Evolutionary conservation across 2,329 filamentous ascomycete species (phyloP), one percentile per base, ranked within the genome.

Genomic region (Basipetospora chlamydospora): DNA sequence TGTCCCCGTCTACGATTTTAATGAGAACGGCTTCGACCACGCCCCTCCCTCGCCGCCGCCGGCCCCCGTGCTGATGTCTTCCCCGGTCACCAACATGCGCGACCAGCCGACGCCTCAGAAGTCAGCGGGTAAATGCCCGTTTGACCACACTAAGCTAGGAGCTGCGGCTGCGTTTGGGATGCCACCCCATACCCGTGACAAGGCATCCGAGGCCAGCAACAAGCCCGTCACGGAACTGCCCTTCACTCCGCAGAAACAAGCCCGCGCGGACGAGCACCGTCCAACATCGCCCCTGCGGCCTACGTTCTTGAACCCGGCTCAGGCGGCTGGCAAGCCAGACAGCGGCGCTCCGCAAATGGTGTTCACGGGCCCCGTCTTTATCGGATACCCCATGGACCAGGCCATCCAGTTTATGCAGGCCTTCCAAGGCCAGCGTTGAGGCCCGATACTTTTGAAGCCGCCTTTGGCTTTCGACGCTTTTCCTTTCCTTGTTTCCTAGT

Each of bases 341-440:
- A 34, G 18, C 22, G 21, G 6, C 12, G 17, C 33, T 8, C 72
- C 82, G 8, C 78, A 80, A 47, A 80, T 95, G 71, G 66, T 92
- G 0, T 94, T 95, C 51, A 93, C 83, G 7, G 88, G 88, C 0
- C 88, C 88, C 0, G 86, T 95, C 0, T 95, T 95, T 50, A 84
- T 96, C 47, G 88, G 88, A 0, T 95, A 94, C 49, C 76, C 80
- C 8, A 71, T 85, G 42, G 83, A 92, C 41, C 78, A 92, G 52
- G 81, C 83, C n/a, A 70, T 83, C 17, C 66, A 73, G 38, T 68
- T 92, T 35, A 70, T 92, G 63, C 76, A 80, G 46, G 66, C 73
- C 38, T 68, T 64, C 41, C 65, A 63, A 20, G 35, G 18, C 20
- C 28, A 21, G 11, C 21, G 29, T 16, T 18, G 16, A 31, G 8